Percentiles rank a stretch among this genome's conserved stretches.
Evolutionary conservation across 768 basidiomycete genomes (phyloP).

Genomic region (Strobilomyces dryophilus): DNA sequence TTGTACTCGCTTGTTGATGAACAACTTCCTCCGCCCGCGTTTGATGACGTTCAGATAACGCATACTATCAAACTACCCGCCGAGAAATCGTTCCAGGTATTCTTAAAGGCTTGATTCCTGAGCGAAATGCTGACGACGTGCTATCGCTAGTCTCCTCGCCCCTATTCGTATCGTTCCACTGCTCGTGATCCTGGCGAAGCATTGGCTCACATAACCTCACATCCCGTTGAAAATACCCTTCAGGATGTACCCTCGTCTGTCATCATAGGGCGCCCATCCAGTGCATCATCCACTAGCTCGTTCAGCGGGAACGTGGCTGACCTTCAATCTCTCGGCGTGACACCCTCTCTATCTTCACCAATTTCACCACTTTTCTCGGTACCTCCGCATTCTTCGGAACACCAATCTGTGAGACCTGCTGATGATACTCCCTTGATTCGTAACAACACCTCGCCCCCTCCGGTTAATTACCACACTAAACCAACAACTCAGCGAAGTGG

Average conservation of each 20-base stretch:
- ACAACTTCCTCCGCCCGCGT: constrained; percentile 22
- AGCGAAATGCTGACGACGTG: neutral
- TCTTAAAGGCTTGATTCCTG: neutral
- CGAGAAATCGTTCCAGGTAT: neutral
- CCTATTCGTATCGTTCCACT: neutral
- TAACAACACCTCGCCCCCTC: constrained; percentile 1
- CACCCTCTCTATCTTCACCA: neutral
- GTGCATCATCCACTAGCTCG: neutral
- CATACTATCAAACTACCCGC: neutral
- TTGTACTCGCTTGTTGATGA: constrained; percentile 24
- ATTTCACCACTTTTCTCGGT: neutral
- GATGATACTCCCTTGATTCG: neutral
- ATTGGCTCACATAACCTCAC: neutral
- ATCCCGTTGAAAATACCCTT: neutral
- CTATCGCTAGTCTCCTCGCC: neutral
- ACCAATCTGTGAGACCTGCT: neutral
- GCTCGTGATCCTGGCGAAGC: neutral
- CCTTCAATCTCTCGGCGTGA: neutral
- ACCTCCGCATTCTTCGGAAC: neutral
- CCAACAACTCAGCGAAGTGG: neutral
- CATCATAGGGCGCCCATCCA: neutral
- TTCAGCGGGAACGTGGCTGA: neutral
- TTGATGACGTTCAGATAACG: constrained; percentile 13
- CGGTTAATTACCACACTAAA: constrained; percentile 7
- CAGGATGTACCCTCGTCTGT: neutral